Percentiles rank a stretch among this genome's conserved stretches.
phyloP scores from a whole-genome alignment of 371 early-diverging fungal species.

The Haplosporangium sp. region DNA sequence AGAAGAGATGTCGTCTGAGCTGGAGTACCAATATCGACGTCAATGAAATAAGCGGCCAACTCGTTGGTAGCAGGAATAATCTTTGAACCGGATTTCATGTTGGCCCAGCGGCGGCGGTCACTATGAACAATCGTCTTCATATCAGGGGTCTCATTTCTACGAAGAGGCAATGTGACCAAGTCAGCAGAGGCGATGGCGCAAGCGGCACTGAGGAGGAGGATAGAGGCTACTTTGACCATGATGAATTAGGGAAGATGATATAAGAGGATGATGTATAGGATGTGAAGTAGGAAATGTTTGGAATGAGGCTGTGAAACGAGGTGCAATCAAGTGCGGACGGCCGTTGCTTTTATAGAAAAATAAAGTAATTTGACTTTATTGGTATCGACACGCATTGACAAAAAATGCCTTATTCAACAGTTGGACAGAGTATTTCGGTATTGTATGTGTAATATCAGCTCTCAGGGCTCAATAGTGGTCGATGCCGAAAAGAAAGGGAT shows the following conservation, averaged over 20 bases:
- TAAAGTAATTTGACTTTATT: too few species aligned
- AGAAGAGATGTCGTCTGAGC: background rate
- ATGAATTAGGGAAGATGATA: background rate
- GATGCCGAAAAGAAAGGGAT: too few species aligned
- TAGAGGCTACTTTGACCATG: slow-evolving; percentile 1
- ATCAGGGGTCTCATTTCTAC: background rate
- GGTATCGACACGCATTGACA: too few species aligned
- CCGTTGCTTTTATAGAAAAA: too few species aligned
- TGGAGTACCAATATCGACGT: slow-evolving; percentile 5
- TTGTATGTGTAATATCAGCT: too few species aligned
- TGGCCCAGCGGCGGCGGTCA: slow-evolving; percentile 10
- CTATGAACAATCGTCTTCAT: background rate
- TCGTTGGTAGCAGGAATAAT: slow-evolving; percentile 1
- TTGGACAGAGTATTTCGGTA: too few species aligned
- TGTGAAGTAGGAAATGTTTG: background rate
- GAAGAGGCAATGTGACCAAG: slow-evolving; percentile 2
- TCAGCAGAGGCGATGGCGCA: slow-evolving; percentile 5
- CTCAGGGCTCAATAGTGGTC: too few species aligned
- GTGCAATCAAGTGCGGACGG: too few species aligned
- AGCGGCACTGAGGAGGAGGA: slow-evolving; percentile 7
- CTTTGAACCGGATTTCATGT: background rate
- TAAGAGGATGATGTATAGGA: background rate
- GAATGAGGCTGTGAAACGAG: background rate
- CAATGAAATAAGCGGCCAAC: background rate
- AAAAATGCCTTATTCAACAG: too few species aligned